A percentile compares a stretch with the other conserved stretches of the same genome.
Conservation (phyloP, 371 early-diverging fungal species). For the Lichtheimia ornata region DNA sequence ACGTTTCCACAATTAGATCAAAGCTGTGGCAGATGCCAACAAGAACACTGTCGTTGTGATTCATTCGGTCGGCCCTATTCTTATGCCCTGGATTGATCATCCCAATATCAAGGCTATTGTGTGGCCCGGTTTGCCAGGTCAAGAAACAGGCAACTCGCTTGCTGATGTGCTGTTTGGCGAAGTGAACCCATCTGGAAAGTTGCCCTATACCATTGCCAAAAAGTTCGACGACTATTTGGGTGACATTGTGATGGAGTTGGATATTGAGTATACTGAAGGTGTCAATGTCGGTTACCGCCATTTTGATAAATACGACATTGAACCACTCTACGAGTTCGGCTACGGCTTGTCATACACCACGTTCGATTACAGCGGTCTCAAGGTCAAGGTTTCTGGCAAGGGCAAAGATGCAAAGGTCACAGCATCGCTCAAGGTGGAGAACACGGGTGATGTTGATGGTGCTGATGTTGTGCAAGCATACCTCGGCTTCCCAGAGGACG, state of each 20-base stretch:
- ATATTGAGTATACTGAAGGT: slow-evolving; percentile 55
- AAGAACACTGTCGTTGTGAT: slow-evolving; percentile 54
- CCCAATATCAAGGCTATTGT: slow-evolving; percentile 52
- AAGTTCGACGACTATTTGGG: slow-evolving; percentile 1
- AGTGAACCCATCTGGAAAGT: slow-evolving; percentile 60
- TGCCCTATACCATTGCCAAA: slow-evolving; percentile 62
- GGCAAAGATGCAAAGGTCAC: slow-evolving; percentile 16
- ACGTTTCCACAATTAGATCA: slow-evolving; percentile 20
- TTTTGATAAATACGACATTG: slow-evolving; percentile 48
- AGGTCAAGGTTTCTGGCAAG: slow-evolving; percentile 8
- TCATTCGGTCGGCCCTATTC: slow-evolving; percentile 54
- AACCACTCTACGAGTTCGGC: slow-evolving; percentile 62
- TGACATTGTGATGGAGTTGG: background rate
- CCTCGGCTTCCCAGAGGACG: slow-evolving; percentile 50
- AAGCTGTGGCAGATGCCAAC: slow-evolving; percentile 44
- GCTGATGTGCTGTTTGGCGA: slow-evolving; percentile 66
- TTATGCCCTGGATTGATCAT: slow-evolving; percentile 50
- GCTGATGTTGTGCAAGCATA: slow-evolving; percentile 63
- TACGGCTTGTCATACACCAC: slow-evolving; percentile 67
- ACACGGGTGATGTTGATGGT: slow-evolving; percentile 55
- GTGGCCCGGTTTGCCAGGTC: slow-evolving; percentile 48
- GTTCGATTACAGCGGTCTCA: slow-evolving; percentile 45
- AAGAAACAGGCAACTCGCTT: slow-evolving; percentile 67
- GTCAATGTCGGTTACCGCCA: slow-evolving; percentile 59
- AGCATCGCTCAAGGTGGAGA: slow-evolving; percentile 42